These are phyloP conservation scores for Nemania serpens DNA, from an alignment of 2,329 filamentous ascomycete species.

Conservation along the genomic window DNA sequence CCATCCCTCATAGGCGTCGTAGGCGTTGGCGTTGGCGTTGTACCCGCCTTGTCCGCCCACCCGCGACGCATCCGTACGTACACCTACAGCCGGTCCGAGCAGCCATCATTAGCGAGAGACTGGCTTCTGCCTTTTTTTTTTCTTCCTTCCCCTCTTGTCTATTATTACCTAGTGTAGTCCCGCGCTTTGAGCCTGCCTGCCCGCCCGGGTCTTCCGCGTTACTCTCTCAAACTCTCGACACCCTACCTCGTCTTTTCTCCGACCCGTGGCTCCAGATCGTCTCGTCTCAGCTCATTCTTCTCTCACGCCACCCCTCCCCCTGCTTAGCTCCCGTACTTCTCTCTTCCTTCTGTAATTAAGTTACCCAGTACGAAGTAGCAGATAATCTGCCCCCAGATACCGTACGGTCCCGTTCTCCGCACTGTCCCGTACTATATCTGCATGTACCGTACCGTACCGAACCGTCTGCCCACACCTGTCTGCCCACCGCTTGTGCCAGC, in stretches of 20 bases:
- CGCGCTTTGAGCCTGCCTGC: constrained; percentile 15
- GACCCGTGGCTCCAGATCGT: constrained; percentile 15
- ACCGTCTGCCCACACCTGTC: not conserved
- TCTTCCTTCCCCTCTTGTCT: not conserved
- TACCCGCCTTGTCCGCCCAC: constrained; percentile 31
- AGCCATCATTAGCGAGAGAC: constrained; percentile 30
- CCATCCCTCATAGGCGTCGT: not conserved
- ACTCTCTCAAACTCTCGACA: not conserved
- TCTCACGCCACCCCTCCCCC: constrained; percentile 10
- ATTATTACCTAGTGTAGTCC: no score
- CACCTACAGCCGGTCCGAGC: constrained; percentile 32
- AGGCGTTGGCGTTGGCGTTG: constrained; percentile 14
- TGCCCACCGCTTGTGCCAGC: not conserved
- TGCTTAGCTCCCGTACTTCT: not conserved
- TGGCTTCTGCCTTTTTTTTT: constrained; percentile 14
- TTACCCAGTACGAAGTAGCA: no score
- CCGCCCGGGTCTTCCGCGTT: not conserved
- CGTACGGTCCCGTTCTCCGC: not conserved
- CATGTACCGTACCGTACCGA: not conserved
- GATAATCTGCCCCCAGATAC: not conserved
- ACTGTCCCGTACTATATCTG: not conserved
- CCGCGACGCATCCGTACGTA: constrained; percentile 23
- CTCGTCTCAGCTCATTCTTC: constrained; percentile 15
- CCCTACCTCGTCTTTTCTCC: not conserved
- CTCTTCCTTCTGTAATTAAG: not conserved